Evolutionary conservation across 2,329 filamentous ascomycete species (phyloP).

Genomic region (Aspergillus sojae): DNA sequence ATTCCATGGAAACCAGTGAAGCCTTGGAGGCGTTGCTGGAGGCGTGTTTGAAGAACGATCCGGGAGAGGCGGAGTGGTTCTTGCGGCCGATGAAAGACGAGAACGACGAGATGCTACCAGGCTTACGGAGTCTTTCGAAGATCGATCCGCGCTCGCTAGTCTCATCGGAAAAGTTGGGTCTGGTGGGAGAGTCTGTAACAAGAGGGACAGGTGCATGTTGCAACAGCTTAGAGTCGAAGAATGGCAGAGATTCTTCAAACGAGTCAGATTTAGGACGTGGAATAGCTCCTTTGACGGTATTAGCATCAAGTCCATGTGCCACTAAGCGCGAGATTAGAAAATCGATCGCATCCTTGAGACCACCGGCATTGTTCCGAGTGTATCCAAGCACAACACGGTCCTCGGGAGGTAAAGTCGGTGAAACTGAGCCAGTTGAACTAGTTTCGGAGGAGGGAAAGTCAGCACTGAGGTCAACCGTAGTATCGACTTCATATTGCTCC

Average conservation of each 20-base stretch:
- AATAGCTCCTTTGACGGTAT: conserved; percentile 88
- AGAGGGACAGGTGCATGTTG: conserved; percentile 85
- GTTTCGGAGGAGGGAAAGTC: conserved; percentile 30
- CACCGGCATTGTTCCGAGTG: conserved; percentile 95
- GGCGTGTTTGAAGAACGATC: conserved; percentile 88
- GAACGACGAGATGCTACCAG: conserved; percentile 90
- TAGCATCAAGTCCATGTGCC: conserved; percentile 83
- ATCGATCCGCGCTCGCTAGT: conserved; percentile 78
- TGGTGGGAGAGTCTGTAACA: conserved; percentile 84
- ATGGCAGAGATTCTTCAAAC: conserved; percentile 94
- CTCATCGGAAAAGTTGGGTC: conserved; percentile 80
- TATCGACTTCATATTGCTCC: conserved; percentile 87
- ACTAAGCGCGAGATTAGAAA: conserved; percentile 86
- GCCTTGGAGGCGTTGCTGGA: conserved; percentile 90
- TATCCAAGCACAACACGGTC: conserved; percentile 72
- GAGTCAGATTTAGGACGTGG: conserved; percentile 98
- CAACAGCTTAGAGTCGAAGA: conserved; percentile 94
- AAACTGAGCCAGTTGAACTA: conserved; percentile 39
- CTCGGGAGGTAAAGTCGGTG: conserved; percentile 53
- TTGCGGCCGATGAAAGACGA: conserved; percentile 96
- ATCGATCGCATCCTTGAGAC: conserved; percentile 92
- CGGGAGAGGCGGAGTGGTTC: conserved; percentile 85
- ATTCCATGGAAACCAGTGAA: conserved; percentile 93
- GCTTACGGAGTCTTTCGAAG: conserved; percentile 91
- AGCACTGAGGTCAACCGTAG: conserved; percentile 64